Base-by-base conservation (phyloP, 306 rosid species). In the Cucumis cinereus region DNA sequence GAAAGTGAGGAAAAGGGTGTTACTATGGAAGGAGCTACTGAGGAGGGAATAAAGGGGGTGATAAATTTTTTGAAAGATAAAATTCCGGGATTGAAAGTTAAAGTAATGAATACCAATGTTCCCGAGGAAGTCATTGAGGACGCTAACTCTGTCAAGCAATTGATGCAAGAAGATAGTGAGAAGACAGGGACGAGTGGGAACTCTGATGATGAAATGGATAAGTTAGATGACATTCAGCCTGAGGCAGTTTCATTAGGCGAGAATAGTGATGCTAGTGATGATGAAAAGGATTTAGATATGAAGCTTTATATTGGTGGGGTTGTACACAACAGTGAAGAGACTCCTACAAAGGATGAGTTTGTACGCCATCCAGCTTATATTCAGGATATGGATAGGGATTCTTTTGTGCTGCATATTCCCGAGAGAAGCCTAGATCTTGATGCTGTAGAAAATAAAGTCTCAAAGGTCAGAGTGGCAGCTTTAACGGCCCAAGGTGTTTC, bases 41-140 rank as follows among this genome's bases (percentile, higher is more conserved):
- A 93, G 87, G 92, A 93, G 83, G 98, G 98, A 40, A 91, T 93
- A 83, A 91, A 87, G 85, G 90, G 91, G 68, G 96, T 94, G 78
- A 86, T 94, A 77, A 90, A 94, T 76, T 94, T 84, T 88, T 89
- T 95, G 20, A 92, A 92, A 87, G 94, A 92, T 69, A 95, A 95
- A 85, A 88, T 95, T 86, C 99, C 99, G 13, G 98, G 99, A 76
- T 79, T 92, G 83, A 95, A 95, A 79, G 83, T 95, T 59, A 95
- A 90, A 86, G 91, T 92, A 77, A 90, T 85, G 96, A 89, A 92
- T 75, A 83, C 88, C 67, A 82, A 80, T 76, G 91, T 89, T 81
- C 69, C 85, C 23, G 89, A 87, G 80, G 96, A 87, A 83, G 89
- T 78, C 59, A 66, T 81, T 70, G 88, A 91, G 80, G 90, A 87